These are phyloP conservation scores for Camellia granthamiana DNA, from an alignment of 148 eudicot genomes.

Conservation along the genomic window DNA sequence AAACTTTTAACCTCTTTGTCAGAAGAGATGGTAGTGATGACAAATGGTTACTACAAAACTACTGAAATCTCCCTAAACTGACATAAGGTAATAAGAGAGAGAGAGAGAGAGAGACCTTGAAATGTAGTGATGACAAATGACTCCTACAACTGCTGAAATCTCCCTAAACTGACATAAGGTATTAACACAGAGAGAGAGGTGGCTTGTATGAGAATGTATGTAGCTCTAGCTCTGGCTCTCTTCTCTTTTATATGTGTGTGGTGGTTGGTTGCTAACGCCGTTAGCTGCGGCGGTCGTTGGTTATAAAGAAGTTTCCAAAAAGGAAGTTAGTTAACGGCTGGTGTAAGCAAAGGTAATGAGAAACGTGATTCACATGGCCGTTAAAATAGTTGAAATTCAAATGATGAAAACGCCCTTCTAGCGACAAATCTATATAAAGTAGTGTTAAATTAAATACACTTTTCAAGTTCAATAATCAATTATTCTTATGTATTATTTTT, in stretches of 20 bases:
- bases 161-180: neutral
- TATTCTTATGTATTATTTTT: too few relatives aligned
- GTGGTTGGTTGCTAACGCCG: slow-evolving; percentile 14
- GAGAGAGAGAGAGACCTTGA: slow-evolving; percentile 21
- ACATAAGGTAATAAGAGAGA: neutral
- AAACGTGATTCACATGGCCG: neutral
- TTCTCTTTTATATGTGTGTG: neutral
- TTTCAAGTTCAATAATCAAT: too few relatives aligned
- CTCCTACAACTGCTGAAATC: slow-evolving; percentile 4
- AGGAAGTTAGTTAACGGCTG: slow-evolving; percentile 11
- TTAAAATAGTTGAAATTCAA: neutral
- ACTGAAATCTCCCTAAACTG: too few relatives aligned
- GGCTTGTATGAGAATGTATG: neutral
- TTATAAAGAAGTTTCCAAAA: neutral
- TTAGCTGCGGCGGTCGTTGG: neutral
- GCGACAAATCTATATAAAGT: neutral
- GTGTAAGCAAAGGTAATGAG: slow-evolving; percentile 7
- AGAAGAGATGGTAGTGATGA: too few relatives aligned
- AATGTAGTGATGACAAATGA: neutral
- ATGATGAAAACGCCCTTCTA: neutral
- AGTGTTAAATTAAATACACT: neutral
- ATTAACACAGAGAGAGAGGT: neutral
- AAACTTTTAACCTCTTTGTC: too few relatives aligned
- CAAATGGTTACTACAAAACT: too few relatives aligned
- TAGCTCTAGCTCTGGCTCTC: neutral